phyloP scores from a whole-genome alignment of 2,329 filamentous ascomycete genomes.

The Ceratocystis huliohia region DNA sequence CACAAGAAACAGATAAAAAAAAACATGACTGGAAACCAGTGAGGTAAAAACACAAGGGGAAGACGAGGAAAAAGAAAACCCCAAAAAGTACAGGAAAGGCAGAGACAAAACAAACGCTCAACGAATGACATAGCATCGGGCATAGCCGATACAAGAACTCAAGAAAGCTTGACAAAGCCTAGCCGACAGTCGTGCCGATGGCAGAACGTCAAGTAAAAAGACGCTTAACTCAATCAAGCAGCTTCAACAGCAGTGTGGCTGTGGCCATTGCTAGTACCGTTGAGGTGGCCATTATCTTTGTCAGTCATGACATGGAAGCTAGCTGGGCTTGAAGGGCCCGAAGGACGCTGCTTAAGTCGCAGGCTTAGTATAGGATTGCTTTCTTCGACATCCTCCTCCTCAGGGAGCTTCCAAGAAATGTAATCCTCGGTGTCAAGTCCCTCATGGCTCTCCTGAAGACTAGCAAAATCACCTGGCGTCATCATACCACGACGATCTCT shows the following conservation, averaged over 20 bases:
- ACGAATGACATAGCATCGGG: neutral
- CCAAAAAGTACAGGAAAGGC: too few relatives aligned
- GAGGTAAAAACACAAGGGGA: neutral
- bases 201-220: neutral
- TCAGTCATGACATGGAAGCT: slow-evolving; percentile 16
- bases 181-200: neutral
- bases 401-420: slow-evolving; percentile 92
- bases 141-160: slow-evolving; percentile 8
- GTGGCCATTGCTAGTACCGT: slow-evolving; percentile 7
- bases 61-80: neutral
- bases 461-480: slow-evolving; percentile 97
- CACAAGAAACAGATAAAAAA: slow-evolving; percentile 7
- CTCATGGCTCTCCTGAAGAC: slow-evolving; percentile 85
- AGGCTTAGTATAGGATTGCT: slow-evolving; percentile 49
- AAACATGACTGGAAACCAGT: neutral
- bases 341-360: slow-evolving; percentile 38
- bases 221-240: neutral
- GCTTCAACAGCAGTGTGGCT: slow-evolving; percentile 14
- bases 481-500: slow-evolving; percentile 90
- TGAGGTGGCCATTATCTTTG: slow-evolving; percentile 16
- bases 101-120: neutral
- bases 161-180: neutral
- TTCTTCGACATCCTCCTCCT: slow-evolving; percentile 82
- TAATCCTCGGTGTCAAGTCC: slow-evolving; percentile 94
- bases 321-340: slow-evolving; percentile 21